Conservation (phyloP, 805 yeast species). For the Kodamaea nitidulidarum region DNA sequence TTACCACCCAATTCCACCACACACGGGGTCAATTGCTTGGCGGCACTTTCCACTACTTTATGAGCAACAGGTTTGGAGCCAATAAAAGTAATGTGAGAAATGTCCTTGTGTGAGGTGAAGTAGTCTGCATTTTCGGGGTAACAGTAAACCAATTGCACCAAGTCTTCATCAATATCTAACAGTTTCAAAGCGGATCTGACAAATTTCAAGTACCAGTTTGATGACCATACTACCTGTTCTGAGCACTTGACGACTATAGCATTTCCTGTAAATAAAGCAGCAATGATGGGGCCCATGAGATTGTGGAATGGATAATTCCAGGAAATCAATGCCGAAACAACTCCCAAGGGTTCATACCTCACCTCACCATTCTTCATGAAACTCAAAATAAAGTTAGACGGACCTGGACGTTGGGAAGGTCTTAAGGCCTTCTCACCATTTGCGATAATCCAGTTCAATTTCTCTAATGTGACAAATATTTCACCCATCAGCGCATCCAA, state of each 20-base stretch:
- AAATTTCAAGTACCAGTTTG: slow-evolving; percentile 69
- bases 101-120: slow-evolving; percentile 76
- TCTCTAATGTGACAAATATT: slow-evolving; percentile 90
- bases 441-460: slow-evolving; percentile 81
- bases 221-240: slow-evolving; percentile 94
- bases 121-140: slow-evolving; percentile 87
- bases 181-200: slow-evolving; percentile 67
- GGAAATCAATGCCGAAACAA: slow-evolving; percentile 83
- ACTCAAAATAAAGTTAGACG: slow-evolving; percentile 77
- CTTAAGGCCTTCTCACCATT: slow-evolving; percentile 74
- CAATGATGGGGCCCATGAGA: slow-evolving; percentile 85
- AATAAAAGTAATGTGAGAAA: slow-evolving; percentile 88
- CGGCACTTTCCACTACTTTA: slow-evolving; percentile 76
- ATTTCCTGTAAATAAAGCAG: slow-evolving; percentile 87
- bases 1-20: slow-evolving; percentile 97
- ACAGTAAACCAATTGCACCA: slow-evolving; percentile 85
- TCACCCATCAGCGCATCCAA: slow-evolving; percentile 96
- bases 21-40: slow-evolving; percentile 85
- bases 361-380: slow-evolving; percentile 88
- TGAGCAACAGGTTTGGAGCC: slow-evolving; percentile 96
- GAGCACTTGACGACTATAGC: slow-evolving; percentile 90
- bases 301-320: slow-evolving; percentile 99
- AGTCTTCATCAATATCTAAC: slow-evolving; percentile 72
- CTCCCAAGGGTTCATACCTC: slow-evolving; percentile 87
- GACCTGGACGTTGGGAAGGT: slow-evolving; percentile 79